Evolutionary conservation across 768 basidiomycete genomes (phyloP).

Genomic region (Amanita rubescens): DNA sequence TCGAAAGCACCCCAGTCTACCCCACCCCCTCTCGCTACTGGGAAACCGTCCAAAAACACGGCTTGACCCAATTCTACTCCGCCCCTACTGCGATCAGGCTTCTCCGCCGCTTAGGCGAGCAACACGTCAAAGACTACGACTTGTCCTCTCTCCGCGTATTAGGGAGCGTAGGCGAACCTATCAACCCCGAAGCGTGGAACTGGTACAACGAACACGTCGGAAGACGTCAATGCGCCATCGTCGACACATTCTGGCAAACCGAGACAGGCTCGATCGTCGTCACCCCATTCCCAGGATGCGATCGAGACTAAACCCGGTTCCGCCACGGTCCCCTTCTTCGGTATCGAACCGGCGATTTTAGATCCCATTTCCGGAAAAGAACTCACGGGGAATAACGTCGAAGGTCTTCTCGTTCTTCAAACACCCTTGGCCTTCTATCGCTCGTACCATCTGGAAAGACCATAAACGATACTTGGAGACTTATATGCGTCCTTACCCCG

Average conservation of each 20-base stretch:
- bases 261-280: constrained; percentile 96
- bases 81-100: constrained; percentile 94
- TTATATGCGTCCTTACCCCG: constrained; percentile 73
- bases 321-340: constrained; percentile 97
- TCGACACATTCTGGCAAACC: constrained; percentile 97
- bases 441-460: constrained; percentile 86
- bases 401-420: constrained; percentile 86
- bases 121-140: constrained; percentile 80
- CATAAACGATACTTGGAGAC: constrained; percentile 72
- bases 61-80: constrained; percentile 94
- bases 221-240: constrained; percentile 79
- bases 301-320: constrained; percentile 94
- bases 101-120: constrained; percentile 69
- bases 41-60: constrained; percentile 89
- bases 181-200: constrained; percentile 98
- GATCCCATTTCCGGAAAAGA: constrained; percentile 78
- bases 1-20: constrained; percentile 96
- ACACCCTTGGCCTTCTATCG: constrained; percentile 92
- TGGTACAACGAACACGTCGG: constrained; percentile 99
- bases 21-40: constrained; percentile 96
- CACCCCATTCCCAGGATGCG: constrained; percentile 92
- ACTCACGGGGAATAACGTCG: constrained; percentile 74
- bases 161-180: constrained; percentile 94
- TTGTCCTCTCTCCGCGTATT: constrained; percentile 78
- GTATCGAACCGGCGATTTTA: constrained; percentile 82